phyloP scores from a whole-genome alignment of 2,329 filamentous ascomycete genomes.

The Nemania sp. region DNA sequence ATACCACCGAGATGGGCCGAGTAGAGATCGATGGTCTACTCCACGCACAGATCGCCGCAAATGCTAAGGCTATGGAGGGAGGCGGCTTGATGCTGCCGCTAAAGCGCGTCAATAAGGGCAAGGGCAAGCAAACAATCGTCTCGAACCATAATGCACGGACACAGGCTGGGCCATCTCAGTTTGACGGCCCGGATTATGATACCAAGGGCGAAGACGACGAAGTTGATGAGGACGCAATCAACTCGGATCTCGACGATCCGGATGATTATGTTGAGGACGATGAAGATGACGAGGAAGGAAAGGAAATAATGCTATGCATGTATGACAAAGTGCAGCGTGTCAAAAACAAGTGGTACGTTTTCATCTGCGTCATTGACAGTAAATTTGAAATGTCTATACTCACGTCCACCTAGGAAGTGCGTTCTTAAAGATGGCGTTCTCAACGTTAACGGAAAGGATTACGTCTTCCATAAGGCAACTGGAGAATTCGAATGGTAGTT shows the following conservation, averaged over 20 bases:
- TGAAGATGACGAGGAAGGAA: conserved; percentile 83
- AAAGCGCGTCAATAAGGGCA: conserved; percentile 53
- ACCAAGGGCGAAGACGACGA: conserved; percentile 50
- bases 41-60: conserved; percentile 67
- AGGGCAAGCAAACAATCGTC: no score
- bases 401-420: conserved; percentile 72
- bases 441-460: conserved; percentile 91
- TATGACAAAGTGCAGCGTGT: conserved; percentile 99
- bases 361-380: not conserved
- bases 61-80: conserved; percentile 71
- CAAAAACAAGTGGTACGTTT: conserved; percentile 89
- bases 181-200: conserved; percentile 67
- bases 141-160: conserved; percentile 27
- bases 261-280: conserved; percentile 84
- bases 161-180: conserved; percentile 48
- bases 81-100: conserved; percentile 77
- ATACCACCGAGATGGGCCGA: conserved; percentile 58
- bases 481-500: conserved; percentile 96
- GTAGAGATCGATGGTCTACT: conserved; percentile 70
- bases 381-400: conserved; percentile 26
- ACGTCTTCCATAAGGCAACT: conserved; percentile 96
- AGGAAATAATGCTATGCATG: conserved; percentile 96
- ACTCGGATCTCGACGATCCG: conserved; percentile 94
- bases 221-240: conserved; percentile 89
- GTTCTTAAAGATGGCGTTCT: conserved; percentile 95